Percentiles rank a stretch among this genome's conserved stretches.
phyloP scores from a whole-genome alignment of 306 rosid genomes.

The Rosa multiflora region DNA sequence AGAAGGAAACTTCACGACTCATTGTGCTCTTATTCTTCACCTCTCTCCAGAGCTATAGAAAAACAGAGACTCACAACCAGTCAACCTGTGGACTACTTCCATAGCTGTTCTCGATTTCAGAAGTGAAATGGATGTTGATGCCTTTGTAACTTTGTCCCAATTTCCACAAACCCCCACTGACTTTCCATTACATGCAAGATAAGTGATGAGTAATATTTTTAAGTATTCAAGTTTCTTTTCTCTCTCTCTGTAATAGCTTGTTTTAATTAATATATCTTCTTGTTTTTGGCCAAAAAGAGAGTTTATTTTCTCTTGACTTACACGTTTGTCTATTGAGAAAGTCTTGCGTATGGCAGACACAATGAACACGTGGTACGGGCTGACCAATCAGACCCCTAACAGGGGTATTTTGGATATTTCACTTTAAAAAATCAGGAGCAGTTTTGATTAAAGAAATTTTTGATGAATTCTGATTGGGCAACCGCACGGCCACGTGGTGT shows the following conservation, averaged over 20 bases:
- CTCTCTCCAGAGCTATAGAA: neutral
- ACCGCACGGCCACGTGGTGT: too few species aligned
- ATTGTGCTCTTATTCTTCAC: neutral
- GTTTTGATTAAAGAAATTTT: too few species aligned
- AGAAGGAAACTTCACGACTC: neutral
- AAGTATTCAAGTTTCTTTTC: neutral
- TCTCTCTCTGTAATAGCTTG: neutral
- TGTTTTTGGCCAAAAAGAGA: neutral
- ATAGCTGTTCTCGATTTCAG: neutral
- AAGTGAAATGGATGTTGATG: neutral
- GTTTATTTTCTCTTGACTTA: neutral
- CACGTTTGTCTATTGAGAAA: neutral
- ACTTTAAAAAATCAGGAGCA: too few species aligned
- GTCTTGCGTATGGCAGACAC: too few species aligned
- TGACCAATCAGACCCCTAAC: too few species aligned
- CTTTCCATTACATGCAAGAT: neutral
- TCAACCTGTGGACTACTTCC: slow-evolving; percentile 6
- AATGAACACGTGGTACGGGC: too few species aligned
- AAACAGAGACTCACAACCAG: neutral
- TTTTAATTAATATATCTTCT: too few species aligned
- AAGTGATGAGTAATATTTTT: neutral
- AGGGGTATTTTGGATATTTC: too few species aligned
- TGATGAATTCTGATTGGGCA: too few species aligned
- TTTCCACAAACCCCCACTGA: neutral
- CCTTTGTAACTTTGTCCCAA: neutral